Conservation (phyloP, 768 basidiomycete genomes). For the Trametes maxima region DNA sequence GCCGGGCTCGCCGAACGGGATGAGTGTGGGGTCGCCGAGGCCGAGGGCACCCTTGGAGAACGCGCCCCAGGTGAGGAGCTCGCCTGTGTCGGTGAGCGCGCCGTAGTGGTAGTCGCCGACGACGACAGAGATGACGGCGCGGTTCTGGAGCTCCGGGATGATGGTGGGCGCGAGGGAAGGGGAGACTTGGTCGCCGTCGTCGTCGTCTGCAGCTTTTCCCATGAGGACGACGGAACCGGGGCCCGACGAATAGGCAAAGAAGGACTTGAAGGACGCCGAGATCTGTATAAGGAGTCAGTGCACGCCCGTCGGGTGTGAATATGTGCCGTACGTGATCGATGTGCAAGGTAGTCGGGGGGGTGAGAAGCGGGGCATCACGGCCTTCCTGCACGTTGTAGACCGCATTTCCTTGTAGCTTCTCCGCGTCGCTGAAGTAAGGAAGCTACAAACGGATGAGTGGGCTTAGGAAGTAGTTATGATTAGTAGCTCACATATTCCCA, state of each 20-base stretch:
- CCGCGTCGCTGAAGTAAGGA: constrained; percentile 69
- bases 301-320: background rate
- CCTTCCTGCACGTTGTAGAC: constrained; percentile 35
- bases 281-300: constrained; percentile 49
- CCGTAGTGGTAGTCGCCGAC: constrained; percentile 93
- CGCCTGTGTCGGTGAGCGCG: constrained; percentile 78
- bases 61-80: constrained; percentile 79
- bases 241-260: constrained; percentile 81
- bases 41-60: constrained; percentile 84
- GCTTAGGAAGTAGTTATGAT: background rate
- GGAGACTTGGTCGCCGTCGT: background rate
- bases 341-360: constrained; percentile 49
- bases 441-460: constrained; percentile 42
- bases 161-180: constrained; percentile 48
- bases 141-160: constrained; percentile 74
- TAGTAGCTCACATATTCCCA: constrained; percentile 74
- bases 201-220: constrained; percentile 46
- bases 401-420: constrained; percentile 48
- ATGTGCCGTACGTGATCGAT: constrained; percentile 73
- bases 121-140: constrained; percentile 80
- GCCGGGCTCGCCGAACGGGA: constrained; percentile 60
- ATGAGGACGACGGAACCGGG: constrained; percentile 72
- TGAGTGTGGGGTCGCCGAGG: constrained; percentile 68
- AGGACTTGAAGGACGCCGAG: constrained; percentile 80
- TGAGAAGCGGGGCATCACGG: constrained; percentile 23